Evolutionary conservation across 148 eudicot genomes (phyloP).

Genomic region (Arbutus unedo): DNA sequence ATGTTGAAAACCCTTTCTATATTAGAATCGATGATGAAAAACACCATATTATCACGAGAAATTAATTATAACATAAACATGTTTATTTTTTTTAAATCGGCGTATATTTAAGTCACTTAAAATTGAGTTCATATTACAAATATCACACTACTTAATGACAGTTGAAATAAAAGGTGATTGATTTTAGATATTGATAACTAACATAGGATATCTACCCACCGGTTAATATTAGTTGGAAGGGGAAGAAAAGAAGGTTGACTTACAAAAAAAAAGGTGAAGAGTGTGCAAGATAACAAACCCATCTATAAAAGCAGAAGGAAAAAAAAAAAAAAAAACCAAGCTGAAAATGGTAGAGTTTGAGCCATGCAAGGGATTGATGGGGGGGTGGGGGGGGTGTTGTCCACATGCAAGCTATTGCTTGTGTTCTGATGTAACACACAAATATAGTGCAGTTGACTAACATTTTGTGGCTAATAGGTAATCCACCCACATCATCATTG

Average conservation of each 20-base stretch:
- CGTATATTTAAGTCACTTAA: no score
- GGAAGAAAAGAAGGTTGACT: constrained; percentile 23
- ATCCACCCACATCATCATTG: constrained; percentile 32
- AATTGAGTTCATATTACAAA: neutral
- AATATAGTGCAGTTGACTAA: constrained; percentile 25
- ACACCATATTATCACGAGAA: no score
- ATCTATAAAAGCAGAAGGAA: neutral
- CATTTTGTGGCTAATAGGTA: constrained; percentile 20
- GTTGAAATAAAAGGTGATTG: neutral
- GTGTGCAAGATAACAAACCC: neutral
- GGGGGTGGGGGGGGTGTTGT: no score
- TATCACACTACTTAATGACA: neutral
- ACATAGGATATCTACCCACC: neutral
- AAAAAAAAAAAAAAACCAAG: constrained; percentile 7
- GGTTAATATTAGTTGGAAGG: constrained; percentile 5
- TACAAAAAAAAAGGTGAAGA: constrained; percentile 10
- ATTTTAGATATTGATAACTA: neutral
- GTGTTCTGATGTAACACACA: constrained; percentile 10
- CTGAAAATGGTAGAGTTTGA: constrained; percentile 20
- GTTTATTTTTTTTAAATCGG: no score
- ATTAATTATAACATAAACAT: no score
- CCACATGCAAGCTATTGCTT: constrained; percentile 15
- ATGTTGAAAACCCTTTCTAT: no score
- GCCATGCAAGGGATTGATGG: constrained; percentile 23
- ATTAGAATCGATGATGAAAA: no score